Base-by-base conservation (phyloP, 139 green algal genomes). In the Zygnema circumcarinatum region DNA sequence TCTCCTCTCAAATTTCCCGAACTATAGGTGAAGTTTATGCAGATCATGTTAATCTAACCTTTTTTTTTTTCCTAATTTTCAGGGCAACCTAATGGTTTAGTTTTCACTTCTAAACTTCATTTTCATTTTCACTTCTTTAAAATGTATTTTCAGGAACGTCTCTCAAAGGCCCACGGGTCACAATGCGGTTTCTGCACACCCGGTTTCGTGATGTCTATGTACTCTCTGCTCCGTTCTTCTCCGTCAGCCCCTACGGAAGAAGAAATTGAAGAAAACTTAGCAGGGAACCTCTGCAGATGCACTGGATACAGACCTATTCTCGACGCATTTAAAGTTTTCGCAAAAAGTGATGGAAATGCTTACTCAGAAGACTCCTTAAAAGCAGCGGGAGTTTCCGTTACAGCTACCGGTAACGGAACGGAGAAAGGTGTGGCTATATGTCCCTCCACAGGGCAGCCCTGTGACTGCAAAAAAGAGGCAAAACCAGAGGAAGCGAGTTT, bases 161-260 rank as follows among this genome's bases (percentile, higher is more conserved):
- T 99, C 36, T 94, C 96, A 35, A 92, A 94, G 39, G 91, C 95
- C 29, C 97, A 99, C 90, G 96, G 97, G 75, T 96, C 93, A 0
- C 96, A 99, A 92, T 99, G 96, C 89, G 96, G 97, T 33, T 99
- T 99, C 92, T 99, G 96, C 94, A 99, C 96, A 0, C 97, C 96
- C 22, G 96, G 96, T 31, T 99, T 99, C 90, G 96, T 99, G 0
- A 99, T 99, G 97, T 94, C 85, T 85, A 99, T 99, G 96, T 98
- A 98, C 76, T 79, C 91, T 1, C 90, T 99, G 87, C 93, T 99
- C 78, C 85, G 95, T 20, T 89, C 81, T 11, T 74, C 86, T 0
- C 79, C 52, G 32, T 76, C 90, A 22, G 38, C 89, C 1, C 93
- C 94, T 22, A 95, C 89, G 0, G 93, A 97, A 87, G 88, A 95